Percentiles rank a stretch among this genome's conserved stretches.
These are phyloP conservation scores for Fistulifera pelliculosa DNA, from an alignment of 108 stramenopile genomes.

Conservation along the genomic window DNA sequence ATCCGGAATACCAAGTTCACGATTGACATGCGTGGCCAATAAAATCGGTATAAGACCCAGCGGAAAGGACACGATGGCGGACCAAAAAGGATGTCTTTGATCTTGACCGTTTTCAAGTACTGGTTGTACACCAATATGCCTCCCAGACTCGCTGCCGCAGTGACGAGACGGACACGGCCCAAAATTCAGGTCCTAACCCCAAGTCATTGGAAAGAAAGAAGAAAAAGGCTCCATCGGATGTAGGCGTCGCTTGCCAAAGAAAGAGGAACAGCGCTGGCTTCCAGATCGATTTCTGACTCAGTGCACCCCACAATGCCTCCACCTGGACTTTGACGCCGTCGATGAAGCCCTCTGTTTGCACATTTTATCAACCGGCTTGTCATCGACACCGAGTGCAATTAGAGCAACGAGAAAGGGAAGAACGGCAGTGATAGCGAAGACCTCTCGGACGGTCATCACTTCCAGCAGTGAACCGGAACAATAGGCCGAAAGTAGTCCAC, in stretches of 20 bases:
- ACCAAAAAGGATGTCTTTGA: constrained; percentile 85
- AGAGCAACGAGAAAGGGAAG: constrained; percentile 78
- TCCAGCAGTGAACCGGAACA: constrained; percentile 82
- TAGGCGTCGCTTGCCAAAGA: constrained; percentile 93
- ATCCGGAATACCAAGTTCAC: constrained; percentile 83
- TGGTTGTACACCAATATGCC: constrained; percentile 80
- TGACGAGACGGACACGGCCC: constrained; percentile 79
- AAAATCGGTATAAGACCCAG: constrained; percentile 72
- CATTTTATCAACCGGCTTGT: constrained; percentile 24
- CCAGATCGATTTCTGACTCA: constrained; percentile 74
- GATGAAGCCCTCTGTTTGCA: constrained; percentile 5
- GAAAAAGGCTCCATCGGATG: constrained; percentile 86
- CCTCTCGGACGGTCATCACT: constrained; percentile 72
- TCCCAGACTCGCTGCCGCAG: constrained; percentile 68
- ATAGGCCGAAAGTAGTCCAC: constrained; percentile 84
- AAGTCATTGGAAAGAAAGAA: constrained; percentile 92
- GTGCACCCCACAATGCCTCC: constrained; percentile 61
- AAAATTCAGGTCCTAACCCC: constrained; percentile 89
- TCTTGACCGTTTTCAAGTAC: constrained; percentile 38
- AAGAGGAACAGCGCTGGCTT: constrained; percentile 90
- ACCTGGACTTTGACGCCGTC: constrained; percentile 51
- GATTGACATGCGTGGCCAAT: constrained; percentile 82
- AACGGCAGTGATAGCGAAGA: constrained; percentile 80
- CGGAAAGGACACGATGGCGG: constrained; percentile 57
- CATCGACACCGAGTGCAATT: constrained; percentile 70